Conservation (phyloP, 495 filamentous ascomycete genomes). For the Penicillium parvum region DNA sequence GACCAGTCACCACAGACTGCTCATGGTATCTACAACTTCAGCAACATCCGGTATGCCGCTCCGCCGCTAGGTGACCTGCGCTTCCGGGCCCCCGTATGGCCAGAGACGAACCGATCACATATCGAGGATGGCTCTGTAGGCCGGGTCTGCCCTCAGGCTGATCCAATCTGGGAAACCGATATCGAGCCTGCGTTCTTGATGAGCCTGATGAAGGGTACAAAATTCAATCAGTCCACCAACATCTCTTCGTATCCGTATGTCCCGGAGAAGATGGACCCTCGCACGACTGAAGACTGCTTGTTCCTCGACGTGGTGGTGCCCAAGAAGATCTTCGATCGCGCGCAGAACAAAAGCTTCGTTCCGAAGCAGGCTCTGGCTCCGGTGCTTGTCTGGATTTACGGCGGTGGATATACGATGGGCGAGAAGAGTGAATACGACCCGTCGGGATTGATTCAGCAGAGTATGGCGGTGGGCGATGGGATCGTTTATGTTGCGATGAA, state of each 20-base stretch:
- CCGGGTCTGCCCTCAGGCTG: constrained; percentile 48
- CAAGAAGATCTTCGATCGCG: constrained; percentile 35
- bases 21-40: constrained; percentile 50
- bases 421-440: constrained; percentile 44
- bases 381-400: constrained; percentile 58
- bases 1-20: constrained; percentile 10
- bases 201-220: constrained; percentile 24
- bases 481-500: constrained; percentile 61
- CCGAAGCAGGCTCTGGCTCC: constrained; percentile 33
- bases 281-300: constrained; percentile 53
- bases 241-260: constrained; percentile 26
- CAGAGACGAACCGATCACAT: constrained; percentile 27
- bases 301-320: constrained; percentile 53
- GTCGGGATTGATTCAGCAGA: constrained; percentile 43
- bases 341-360: constrained; percentile 13
- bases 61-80: constrained; percentile 50
- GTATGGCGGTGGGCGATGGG: constrained; percentile 37
- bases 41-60: constrained; percentile 56
- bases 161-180: constrained; percentile 29
- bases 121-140: constrained; percentile 44
- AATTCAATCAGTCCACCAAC: constrained; percentile 30
- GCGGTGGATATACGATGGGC: constrained; percentile 53
- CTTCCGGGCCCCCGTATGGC: constrained; percentile 45
- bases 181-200: constrained; percentile 13
- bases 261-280: constrained; percentile 33